phyloP scores from a whole-genome alignment of 306 rosid species.

The Bauhinia variegata region DNA sequence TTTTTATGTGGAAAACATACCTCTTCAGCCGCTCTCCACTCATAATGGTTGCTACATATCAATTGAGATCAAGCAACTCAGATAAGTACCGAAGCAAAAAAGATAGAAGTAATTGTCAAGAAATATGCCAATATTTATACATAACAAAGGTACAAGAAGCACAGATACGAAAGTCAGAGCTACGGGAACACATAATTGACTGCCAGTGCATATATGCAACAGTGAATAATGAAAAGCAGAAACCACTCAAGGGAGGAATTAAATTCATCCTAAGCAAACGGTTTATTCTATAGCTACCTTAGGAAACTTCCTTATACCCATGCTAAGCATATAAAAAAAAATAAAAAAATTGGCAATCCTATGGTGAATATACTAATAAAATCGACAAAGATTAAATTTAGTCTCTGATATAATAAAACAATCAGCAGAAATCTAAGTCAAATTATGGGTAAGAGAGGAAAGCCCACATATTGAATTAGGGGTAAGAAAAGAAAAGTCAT shows the following conservation, averaged over 20 bases:
- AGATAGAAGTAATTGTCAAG: not conserved
- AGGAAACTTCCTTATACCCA: not conserved
- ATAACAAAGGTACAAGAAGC: not conserved
- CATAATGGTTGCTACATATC: constrained; percentile 69
- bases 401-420: not conserved
- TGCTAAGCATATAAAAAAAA: not conserved
- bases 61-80: constrained; percentile 32
- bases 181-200: not conserved
- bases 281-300: not conserved
- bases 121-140: not conserved
- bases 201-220: not conserved
- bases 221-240: not conserved
- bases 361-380: not conserved
- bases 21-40: constrained; percentile 81
- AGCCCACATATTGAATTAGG: not conserved
- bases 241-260: not conserved
- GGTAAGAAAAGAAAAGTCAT: not conserved
- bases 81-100: constrained; percentile 17
- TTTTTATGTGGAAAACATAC: constrained; percentile 68
- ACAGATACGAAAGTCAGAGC: not conserved
- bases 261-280: not conserved
- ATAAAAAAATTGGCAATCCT: not conserved
- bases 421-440: not conserved
- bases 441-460: not conserved
- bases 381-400: not conserved